Conservation (phyloP, 2,329 filamentous ascomycete genomes). For the Phaeosphaeriaceae sp. region DNA sequence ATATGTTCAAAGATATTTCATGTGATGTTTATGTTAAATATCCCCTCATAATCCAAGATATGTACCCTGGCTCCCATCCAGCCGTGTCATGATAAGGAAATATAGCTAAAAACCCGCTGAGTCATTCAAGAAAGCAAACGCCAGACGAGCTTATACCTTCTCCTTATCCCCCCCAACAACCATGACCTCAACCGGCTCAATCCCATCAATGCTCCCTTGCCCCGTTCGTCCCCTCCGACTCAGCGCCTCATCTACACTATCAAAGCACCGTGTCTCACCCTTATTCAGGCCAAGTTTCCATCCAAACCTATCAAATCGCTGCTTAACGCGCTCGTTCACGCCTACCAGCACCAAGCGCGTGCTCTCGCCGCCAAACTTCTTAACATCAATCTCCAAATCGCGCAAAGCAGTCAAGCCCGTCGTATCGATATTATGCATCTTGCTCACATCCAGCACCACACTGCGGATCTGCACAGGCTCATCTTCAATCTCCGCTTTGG, state of each 20-base stretch:
- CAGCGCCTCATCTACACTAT: constrained; percentile 21
- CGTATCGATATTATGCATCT: constrained; percentile 61
- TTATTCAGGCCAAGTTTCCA: constrained; percentile 29
- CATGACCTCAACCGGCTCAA: constrained; percentile 20
- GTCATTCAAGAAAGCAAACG: too few relatives aligned
- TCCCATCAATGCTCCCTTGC: neutral
- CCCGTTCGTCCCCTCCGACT: constrained; percentile 9
- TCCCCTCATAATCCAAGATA: too few relatives aligned
- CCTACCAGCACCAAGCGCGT: constrained; percentile 59
- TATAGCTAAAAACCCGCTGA: too few relatives aligned
- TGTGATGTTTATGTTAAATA: too few relatives aligned
- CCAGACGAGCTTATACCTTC: constrained; percentile 20
- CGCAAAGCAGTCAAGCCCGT: constrained; percentile 60
- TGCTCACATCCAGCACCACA: constrained; percentile 61
- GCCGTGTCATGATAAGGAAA: too few relatives aligned
- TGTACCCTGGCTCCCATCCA: too few relatives aligned
- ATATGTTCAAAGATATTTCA: too few relatives aligned
- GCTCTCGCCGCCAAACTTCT: constrained; percentile 56
- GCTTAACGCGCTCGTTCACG: constrained; percentile 51
- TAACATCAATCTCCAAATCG: constrained; percentile 58
- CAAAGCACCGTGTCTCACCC: constrained; percentile 22
- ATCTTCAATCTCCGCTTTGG: constrained; percentile 41
- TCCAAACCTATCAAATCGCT: constrained; percentile 43
- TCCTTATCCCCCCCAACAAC: constrained; percentile 27
- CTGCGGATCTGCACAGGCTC: constrained; percentile 53